Evolutionary conservation across 2,329 filamentous ascomycete genomes (phyloP).

Genomic region (Alternaria novae-zelandiae): DNA sequence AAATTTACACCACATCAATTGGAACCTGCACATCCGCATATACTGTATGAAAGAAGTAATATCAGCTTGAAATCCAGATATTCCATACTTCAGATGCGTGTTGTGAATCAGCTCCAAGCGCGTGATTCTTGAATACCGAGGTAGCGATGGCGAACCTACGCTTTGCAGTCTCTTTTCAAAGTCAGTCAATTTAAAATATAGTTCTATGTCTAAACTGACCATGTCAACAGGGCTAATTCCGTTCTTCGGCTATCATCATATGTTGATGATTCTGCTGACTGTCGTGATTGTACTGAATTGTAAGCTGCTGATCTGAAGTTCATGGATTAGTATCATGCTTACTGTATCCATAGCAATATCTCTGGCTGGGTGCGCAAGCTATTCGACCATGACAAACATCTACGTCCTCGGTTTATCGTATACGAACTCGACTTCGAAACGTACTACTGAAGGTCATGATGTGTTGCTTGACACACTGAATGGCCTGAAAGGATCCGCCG

Average conservation of each 20-base stretch:
- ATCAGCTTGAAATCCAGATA: background rate
- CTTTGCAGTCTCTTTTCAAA: background rate
- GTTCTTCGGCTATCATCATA: background rate
- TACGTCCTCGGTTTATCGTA: background rate
- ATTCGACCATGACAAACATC: background rate
- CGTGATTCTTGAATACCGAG: background rate
- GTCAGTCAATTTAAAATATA: background rate
- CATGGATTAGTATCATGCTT: background rate
- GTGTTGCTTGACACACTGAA: conserved; percentile 57
- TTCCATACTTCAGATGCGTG: background rate
- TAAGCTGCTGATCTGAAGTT: background rate
- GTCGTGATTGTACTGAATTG: background rate
- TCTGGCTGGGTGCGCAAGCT: background rate
- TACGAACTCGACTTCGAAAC: background rate
- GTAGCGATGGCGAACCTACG: background rate
- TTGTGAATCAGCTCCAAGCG: background rate
- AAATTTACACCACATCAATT: background rate
- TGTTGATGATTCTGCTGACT: background rate
- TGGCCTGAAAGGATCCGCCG: conserved; percentile 80
- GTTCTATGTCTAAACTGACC: background rate
- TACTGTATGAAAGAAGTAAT: background rate
- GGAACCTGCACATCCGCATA: background rate
- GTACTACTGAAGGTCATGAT: background rate
- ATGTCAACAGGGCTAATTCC: background rate
- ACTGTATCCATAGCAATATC: background rate